Percentiles rank a stretch among this genome's conserved stretches.
Evolutionary conservation across 371 early-diverging fungal species (phyloP).

Genomic region (Capillidium heterosporum): DNA sequence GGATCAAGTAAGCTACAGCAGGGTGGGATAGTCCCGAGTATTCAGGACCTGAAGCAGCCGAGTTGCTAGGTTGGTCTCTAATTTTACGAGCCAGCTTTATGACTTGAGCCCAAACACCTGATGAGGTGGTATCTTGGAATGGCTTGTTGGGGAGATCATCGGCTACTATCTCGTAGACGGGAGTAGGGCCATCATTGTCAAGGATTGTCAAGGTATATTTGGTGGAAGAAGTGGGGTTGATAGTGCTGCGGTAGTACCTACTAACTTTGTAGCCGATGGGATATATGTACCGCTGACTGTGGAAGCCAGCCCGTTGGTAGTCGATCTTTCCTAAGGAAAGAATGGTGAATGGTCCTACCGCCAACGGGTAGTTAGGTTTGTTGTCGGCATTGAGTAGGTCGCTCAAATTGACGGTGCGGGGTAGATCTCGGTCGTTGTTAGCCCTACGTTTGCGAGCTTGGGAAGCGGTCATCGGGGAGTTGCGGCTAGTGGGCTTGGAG

Average conservation of each 20-base stretch:
- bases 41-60: constrained; percentile 78
- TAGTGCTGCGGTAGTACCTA: constrained; percentile 16
- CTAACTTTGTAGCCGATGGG: constrained; percentile 65
- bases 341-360: constrained; percentile 63
- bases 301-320: constrained; percentile 63
- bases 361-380: constrained; percentile 50
- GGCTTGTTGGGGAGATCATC: neutral
- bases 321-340: constrained; percentile 53
- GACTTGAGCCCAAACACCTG: constrained; percentile 82
- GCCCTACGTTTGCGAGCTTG: too few relatives aligned
- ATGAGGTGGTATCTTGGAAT: constrained; percentile 42
- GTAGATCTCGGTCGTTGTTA: too few relatives aligned
- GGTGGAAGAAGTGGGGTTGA: neutral
- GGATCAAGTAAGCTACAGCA: constrained; percentile 70
- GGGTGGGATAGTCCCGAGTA: constrained; percentile 79
- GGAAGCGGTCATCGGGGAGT: too few relatives aligned
- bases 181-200: neutral
- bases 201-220: neutral
- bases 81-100: constrained; percentile 57
- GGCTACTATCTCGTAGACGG: neutral
- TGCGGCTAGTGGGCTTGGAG: too few relatives aligned
- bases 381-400: constrained; percentile 32
- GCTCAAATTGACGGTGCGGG: too few relatives aligned
- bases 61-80: constrained; percentile 56
- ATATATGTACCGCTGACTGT: constrained; percentile 79